Conservation (phyloP, 495 filamentous ascomycete species). For the Cudoniella acicularis region DNA sequence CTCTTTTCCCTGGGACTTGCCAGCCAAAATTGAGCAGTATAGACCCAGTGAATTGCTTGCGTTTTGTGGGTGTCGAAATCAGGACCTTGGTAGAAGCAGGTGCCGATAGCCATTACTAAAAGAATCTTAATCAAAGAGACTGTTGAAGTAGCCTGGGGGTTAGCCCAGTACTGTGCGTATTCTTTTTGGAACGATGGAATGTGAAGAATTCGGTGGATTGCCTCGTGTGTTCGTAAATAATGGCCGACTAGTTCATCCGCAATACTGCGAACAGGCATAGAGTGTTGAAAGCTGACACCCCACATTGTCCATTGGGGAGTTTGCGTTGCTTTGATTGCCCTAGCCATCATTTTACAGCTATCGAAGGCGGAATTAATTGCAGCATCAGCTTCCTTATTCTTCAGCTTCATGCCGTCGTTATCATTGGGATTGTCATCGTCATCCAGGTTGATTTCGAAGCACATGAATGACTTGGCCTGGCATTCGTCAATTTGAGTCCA, state of each 20-base stretch:
- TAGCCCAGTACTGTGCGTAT: slow-evolving; percentile 48
- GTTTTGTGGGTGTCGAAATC: slow-evolving; percentile 30
- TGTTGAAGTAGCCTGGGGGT: slow-evolving; percentile 30
- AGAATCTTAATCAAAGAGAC: slow-evolving; percentile 46
- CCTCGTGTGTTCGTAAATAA: slow-evolving; percentile 58
- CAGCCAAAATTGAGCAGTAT: slow-evolving; percentile 54
- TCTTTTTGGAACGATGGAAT: slow-evolving; percentile 51
- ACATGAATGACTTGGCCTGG: background rate
- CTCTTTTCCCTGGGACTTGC: slow-evolving; percentile 48
- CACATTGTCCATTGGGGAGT: background rate
- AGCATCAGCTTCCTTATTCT: background rate
- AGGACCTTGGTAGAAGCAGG: slow-evolving; percentile 38
- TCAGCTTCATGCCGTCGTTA: background rate
- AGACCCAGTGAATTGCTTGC: slow-evolving; percentile 46
- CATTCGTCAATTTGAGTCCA: background rate
- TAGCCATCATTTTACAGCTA: background rate
- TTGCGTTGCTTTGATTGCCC: background rate
- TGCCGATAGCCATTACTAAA: slow-evolving; percentile 51
- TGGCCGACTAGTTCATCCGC: slow-evolving; percentile 48
- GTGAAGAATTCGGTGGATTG: slow-evolving; percentile 54
- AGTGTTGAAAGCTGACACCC: background rate
- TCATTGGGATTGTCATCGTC: no score
- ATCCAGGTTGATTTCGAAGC: background rate
- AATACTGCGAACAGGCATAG: slow-evolving; percentile 27
- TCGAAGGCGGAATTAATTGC: background rate